These are phyloP conservation scores for Beauveria caledonica DNA, from an alignment of 2,329 filamentous ascomycete species.

Conservation along the genomic window DNA sequence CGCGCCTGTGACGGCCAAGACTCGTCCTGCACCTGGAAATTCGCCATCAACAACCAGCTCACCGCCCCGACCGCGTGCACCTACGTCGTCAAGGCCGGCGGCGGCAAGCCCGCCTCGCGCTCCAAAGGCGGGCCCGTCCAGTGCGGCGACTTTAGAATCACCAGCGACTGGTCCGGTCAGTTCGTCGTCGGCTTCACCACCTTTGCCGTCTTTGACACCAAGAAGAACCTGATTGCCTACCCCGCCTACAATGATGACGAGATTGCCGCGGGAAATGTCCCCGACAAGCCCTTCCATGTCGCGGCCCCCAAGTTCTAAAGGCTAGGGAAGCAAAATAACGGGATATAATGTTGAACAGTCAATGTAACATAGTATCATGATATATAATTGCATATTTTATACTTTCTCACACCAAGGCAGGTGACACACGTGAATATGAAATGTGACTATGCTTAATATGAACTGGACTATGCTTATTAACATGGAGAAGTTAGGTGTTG, in stretches of 20 bases:
- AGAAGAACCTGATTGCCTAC: conserved; percentile 37
- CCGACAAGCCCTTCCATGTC: conserved; percentile 6
- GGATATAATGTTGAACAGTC: not conserved
- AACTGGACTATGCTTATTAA: too few relatives aligned
- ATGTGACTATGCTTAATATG: too few relatives aligned
- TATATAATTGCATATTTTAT: too few relatives aligned
- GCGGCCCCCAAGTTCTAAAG: not conserved
- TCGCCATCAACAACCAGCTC: conserved; percentile 31
- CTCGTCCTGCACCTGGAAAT: conserved; percentile 35
- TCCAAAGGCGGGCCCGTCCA: conserved; percentile 30
- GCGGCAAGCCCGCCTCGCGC: conserved; percentile 25
- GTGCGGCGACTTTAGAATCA: conserved; percentile 44
- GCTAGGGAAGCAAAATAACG: not conserved
- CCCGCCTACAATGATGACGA: conserved; percentile 46
- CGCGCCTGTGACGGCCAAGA: conserved; percentile 32
- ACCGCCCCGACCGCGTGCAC: conserved; percentile 26
- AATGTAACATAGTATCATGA: too few relatives aligned
- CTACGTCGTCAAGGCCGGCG: conserved; percentile 32
- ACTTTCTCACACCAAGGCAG: too few relatives aligned
- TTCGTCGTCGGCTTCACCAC: conserved; percentile 49
- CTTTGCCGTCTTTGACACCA: conserved; percentile 38
- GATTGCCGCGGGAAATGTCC: conserved; percentile 32
- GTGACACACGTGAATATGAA: too few relatives aligned
- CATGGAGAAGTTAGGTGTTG: too few relatives aligned
- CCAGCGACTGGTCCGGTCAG: conserved; percentile 47